Conservation (phyloP, 2,329 filamentous ascomycete genomes). For the Colletotrichum lini region DNA sequence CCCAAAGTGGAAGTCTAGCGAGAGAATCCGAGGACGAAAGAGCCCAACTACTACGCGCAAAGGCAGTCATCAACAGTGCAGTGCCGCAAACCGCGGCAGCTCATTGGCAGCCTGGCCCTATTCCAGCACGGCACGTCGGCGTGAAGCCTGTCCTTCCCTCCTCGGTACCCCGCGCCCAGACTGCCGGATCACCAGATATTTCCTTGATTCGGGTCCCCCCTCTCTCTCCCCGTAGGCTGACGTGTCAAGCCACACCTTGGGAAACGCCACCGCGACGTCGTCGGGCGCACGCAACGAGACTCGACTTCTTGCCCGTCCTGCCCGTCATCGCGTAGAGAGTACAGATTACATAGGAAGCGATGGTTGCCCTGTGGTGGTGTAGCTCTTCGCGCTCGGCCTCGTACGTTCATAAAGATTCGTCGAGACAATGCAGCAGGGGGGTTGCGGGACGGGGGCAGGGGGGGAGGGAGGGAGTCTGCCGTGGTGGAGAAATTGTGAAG, state of each 20-base stretch:
- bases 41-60: no score
- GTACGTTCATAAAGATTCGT: not conserved
- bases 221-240: not conserved
- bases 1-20: no score
- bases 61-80: not conserved
- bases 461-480: constrained; percentile 5
- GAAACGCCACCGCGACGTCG: constrained; percentile 13
- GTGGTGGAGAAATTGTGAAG: constrained; percentile 20
- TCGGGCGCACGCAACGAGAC: not conserved
- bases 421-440: constrained; percentile 24
- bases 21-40: no score
- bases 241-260: constrained; percentile 17
- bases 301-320: not conserved
- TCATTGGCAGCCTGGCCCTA: not conserved
- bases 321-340: no score
- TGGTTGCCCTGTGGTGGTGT: constrained; percentile 1
- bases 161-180: constrained; percentile 24
- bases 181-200: constrained; percentile 24
- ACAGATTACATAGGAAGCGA: not conserved
- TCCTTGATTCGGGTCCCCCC: constrained; percentile 13
- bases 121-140: not conserved
- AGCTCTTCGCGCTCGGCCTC: constrained; percentile 8
- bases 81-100: not conserved
- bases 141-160: no score
- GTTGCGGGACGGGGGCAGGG: not conserved